Evolutionary conservation across 257 asterid genomes (phyloP), one percentile per base, ranked within the genome.

Genomic region (Capsicum baccatum): DNA sequence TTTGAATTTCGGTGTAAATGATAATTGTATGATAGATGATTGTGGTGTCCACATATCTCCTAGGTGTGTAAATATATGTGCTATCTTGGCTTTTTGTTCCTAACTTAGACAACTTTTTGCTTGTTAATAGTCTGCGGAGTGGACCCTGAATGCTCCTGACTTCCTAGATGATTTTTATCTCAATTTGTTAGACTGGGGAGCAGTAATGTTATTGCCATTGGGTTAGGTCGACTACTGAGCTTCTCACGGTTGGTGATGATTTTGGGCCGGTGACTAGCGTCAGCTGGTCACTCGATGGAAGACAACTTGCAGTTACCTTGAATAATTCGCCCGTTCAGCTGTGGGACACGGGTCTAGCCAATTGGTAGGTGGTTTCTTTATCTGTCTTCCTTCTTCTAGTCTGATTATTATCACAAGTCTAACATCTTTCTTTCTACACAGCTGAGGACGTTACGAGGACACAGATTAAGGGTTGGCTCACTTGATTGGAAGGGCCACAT

Each of bases 101-200:
- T 54, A 78, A 78, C 21, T 82, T 26, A 15, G 17, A 19, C 48
- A 17, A 62, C 33, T 37, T 35, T 9, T 66, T 67, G 37, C 14
- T 33, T 9, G 78, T 39, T 39, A 88, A 91, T 97, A 94, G 99
- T 89, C 94, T 73, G 90, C 98, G 5, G 99, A 94, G 90, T 92
- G 97, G 89, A 94, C 98, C 47, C 88, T 96, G 58, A 98, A 96
- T 89, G 98, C 98, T 86, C 98, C 99, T 64, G 98, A 92, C 73
- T 81, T 96, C 85, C 47, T 94, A 83, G 99, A 96, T 84, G 99
- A 96, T 84, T 96, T 92, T 88, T 96, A 93, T 84, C 83, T 96
- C 94, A 96, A 96, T 58, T 87, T 96, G 21, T 81, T 96, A 57
- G 98, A 96, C 84, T 96, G 99, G 97, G 99, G 55, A 89, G 94